These are phyloP conservation scores for Trifolium repens DNA, from an alignment of 306 rosid genomes.

Conservation along the genomic window DNA sequence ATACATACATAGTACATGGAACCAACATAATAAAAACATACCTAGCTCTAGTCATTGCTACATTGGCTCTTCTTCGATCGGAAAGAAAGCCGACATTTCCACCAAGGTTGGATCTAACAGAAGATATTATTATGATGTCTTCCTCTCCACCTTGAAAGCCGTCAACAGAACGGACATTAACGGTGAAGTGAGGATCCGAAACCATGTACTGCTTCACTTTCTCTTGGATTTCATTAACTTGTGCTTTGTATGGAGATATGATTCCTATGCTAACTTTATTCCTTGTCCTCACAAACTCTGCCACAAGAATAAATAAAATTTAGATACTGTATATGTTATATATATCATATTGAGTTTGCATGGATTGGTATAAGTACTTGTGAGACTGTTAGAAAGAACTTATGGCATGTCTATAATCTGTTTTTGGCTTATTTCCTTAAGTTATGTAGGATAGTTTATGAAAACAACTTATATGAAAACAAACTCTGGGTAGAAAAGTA, in stretches of 20 bases:
- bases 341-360: no score
- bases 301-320: neutral
- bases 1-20: neutral
- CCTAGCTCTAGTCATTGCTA: constrained; percentile 72
- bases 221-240: constrained; percentile 59
- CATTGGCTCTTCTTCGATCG: constrained; percentile 58
- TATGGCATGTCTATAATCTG: no score
- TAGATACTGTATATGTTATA: neutral
- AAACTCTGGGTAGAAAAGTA: no score
- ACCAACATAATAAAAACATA: constrained; percentile 13
- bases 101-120: constrained; percentile 48
- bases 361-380: no score
- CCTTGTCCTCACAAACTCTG: constrained; percentile 46
- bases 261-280: constrained; percentile 65
- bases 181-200: constrained; percentile 40
- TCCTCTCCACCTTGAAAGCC: constrained; percentile 84
- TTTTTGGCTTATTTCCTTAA: no score
- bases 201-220: constrained; percentile 40
- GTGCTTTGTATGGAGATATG: constrained; percentile 69
- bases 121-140: constrained; percentile 55
- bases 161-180: constrained; percentile 67
- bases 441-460: no score
- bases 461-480: no score
- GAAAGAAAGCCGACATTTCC: constrained; percentile 66
- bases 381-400: no score